Conservation (phyloP, 2,329 filamentous ascomycete genomes). For the Scytalidium lignicola region DNA sequence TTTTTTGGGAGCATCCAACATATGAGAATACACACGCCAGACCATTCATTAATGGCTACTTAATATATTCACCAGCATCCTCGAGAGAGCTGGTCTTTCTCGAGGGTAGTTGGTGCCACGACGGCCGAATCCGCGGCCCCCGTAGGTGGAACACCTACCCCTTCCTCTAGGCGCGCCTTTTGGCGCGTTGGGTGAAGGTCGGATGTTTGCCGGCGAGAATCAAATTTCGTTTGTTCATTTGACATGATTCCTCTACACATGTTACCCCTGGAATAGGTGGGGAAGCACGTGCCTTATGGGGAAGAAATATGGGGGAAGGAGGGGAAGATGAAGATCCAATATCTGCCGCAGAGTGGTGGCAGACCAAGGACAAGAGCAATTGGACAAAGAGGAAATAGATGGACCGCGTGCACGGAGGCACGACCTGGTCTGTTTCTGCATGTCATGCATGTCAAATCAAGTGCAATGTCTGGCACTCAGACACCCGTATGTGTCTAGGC, state of each 20-base stretch:
- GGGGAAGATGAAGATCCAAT: slow-evolving; percentile 8
- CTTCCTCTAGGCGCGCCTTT: slow-evolving; percentile 4
- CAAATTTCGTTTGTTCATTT: slow-evolving; percentile 15
- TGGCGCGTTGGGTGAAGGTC: not conserved
- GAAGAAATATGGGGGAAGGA: slow-evolving; percentile 9
- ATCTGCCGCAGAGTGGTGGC: slow-evolving; percentile 1
- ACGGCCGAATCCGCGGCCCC: slow-evolving; percentile 26
- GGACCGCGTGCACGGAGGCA: slow-evolving; percentile 12
- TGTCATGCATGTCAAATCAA: too few relatives aligned
- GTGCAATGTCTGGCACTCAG: not conserved
- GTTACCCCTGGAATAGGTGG: slow-evolving; percentile 7
- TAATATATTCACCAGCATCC: slow-evolving; percentile 15
- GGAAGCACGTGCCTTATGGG: slow-evolving; percentile 7
- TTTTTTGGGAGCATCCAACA: slow-evolving; percentile 11
- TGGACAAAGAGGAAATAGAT: slow-evolving; percentile 2
- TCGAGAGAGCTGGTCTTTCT: slow-evolving; percentile 15
- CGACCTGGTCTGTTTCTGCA: slow-evolving; percentile 2
- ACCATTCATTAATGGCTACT: slow-evolving; percentile 23
- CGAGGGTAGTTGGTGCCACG: slow-evolving; percentile 8
- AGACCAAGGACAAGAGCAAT: slow-evolving; percentile 10
- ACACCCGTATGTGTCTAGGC: slow-evolving; percentile 1
- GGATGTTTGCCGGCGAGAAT: not conserved
- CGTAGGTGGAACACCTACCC: slow-evolving; percentile 4
- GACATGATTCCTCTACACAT: slow-evolving; percentile 11
- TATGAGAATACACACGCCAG: slow-evolving; percentile 9